Base-by-base conservation (phyloP, 23 red algal genomes). In the Cyanidium caldarium region DNA sequence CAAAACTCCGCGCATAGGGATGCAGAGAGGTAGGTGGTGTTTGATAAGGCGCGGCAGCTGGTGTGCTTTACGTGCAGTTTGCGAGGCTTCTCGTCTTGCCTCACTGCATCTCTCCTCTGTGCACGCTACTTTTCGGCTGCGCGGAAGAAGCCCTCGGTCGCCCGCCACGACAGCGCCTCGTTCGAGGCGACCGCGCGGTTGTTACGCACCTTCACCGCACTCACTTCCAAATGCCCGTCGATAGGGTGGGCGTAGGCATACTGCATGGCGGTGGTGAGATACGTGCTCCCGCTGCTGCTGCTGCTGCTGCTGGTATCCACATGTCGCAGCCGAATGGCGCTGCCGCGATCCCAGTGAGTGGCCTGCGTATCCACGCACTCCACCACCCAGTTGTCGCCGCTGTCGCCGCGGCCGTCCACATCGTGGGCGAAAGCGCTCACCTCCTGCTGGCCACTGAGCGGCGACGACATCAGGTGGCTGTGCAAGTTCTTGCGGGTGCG, bases 401-500 rank as follows among this genome's bases (percentile, higher is more conserved):
- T 35, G 45, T 91, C 87, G 35, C 82, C 87, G 33, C 68, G 69
- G 40, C 82, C 73, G 41, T 72, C 31, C 0, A 37, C n/a, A 0
- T 42, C 77, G 16, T 57, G 1, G 0, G 41, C 40, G 61, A 82
- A 94, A 1, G 88, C 88, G 65, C 80, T 86, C 20, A 89, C 92
- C 69, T 89, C 84, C 46, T 82, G 76, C 14, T 82, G 70, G 3
- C 44, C 31, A 33, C 67, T 74, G 58, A 94, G 35, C 0, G 92
- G 92, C 10, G 92, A 84, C 42, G 57, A 68, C 35, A 82, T 74
- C 36, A 79, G 37, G 76, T 98, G 92, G 21, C 71, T 80, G 72
- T 98, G 92, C 68, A 98, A 67, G 42, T 98, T 84, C 51, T 82
- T 86, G 36, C 45, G 71, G 33, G 83, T 98, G 13, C 34, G 65